Base-by-base conservation (phyloP, 2,329 filamentous ascomycete genomes). In the Arthrobotrys entomopaga region DNA sequence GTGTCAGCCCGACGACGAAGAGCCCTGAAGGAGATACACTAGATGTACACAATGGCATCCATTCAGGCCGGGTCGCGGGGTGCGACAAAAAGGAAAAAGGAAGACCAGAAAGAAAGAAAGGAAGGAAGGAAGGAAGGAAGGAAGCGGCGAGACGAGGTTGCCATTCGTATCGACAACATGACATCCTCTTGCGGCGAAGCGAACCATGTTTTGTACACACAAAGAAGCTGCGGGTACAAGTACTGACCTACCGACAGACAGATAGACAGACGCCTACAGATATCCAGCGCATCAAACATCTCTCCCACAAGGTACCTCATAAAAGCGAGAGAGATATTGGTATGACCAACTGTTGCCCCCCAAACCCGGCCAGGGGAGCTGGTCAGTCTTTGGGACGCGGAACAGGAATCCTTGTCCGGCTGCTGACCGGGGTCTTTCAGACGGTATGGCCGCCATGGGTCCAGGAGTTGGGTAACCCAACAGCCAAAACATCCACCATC, bases 301-400 rank as follows among this genome's bases (percentile, higher is more conserved):
- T 34, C 29, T 34, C 5, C 5, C 29, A 29, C 29, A 34, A n/a
- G n/a, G n/a, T n/a, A n/a, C n/a, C n/a, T n/a, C n/a, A n/a, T n/a
- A n/a, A 2, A 34, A 8, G 10, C 52, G 59, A 43, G 42, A 57
- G 29, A 66, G 34, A 24, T 58, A 42, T 38, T 63, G 57, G 58
- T 64, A 71, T 64, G 50, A 57, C 67, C 60, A 65, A 60, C 67
- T 65, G 60, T 66, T 66, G 46, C 56, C 53, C 66, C 66, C 60
- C 67, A 53, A 65, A 65, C 57, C 43, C 52, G 48, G 66, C 59
- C 66, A 63, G 66, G 65, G 65, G 57, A 71, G 67, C 60, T 72
- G 52, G 67, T 59, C 53, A 34, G 29, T 57, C 42, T 61, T 66
- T 65, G 20, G 65, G 61, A 66, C 69, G 69, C 69, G 69, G 69